Base-by-base conservation (phyloP, 192 early-diverging fungal genomes). In the Backusella macrospora region DNA sequence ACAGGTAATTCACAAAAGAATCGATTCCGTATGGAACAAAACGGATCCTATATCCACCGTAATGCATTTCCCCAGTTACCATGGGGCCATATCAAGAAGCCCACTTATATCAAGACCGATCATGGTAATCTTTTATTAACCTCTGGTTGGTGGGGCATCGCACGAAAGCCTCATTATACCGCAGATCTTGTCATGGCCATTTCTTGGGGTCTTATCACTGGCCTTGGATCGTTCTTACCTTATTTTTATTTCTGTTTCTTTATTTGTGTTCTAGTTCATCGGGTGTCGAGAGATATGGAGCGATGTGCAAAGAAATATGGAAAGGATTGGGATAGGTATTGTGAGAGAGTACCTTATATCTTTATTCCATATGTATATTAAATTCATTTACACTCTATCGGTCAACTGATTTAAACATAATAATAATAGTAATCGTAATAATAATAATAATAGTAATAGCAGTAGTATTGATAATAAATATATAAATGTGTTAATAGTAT, bases 241-340 rank as follows among this genome's bases (percentile, higher is more conserved):
- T 97, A 93, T 86, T 96, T 97, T 80, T 96, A 96, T 78, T 85
- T 90, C n/a, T 78, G 85, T 49, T 97, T 96, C 84, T 97, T 97
- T 82, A 75, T 88, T 12, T 82, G 91, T 13, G 86, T 97, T 18
- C 85, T 97, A 12, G 73, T 90, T 34, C 96, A 97, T 82, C 92
- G 96, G 67, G 91, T 89, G 23, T 78, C 81, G 69, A 87, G 96
- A 39, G 96, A 97, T 79, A 95, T 96, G 81, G 82, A 88, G 73
- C 88, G 91, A 71, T 97, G 96, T 81, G 82, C 89, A 42, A 84
- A 82, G n/a, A 97, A 97, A 80, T 97, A 97, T 81, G 92, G 92
- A 47, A 88, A 89, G 64, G 94, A 95, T 75, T 97, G 96, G 96
- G 86, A 89, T 34, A 77, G 78, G 62, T 97, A 97, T 81, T 91